These are phyloP conservation scores for Neofusicoccum umdonicola DNA, from an alignment of 2,329 filamentous ascomycete species.

Conservation along the genomic window DNA sequence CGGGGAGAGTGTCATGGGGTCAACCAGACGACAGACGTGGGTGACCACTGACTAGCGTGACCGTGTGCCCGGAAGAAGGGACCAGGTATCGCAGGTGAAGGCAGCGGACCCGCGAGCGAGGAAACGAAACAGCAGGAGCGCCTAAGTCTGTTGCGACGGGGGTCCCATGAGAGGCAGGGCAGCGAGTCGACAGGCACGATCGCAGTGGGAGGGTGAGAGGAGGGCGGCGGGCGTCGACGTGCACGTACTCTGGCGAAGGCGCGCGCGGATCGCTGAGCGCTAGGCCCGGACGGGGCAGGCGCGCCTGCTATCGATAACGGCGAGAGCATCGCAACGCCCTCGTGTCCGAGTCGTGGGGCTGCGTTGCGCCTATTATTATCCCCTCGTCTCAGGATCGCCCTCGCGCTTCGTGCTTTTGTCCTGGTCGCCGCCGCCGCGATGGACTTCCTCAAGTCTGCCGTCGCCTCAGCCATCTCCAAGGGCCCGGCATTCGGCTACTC, in stretches of 20 bases:
- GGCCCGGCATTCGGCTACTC: constrained; percentile 89
- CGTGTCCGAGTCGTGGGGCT: constrained; percentile 12
- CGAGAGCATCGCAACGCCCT: constrained; percentile 1
- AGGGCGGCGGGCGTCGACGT: background rate
- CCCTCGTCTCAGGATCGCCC: background rate
- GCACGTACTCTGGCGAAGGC: constrained; percentile 7
- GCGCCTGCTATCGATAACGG: background rate
- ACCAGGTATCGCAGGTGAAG: background rate
- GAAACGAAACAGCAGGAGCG: background rate
- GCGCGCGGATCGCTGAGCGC: background rate
- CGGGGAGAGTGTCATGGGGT: background rate
- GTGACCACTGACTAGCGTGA: constrained; percentile 9
- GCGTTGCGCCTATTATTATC: background rate
- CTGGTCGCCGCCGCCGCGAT: constrained; percentile 49
- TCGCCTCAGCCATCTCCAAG: constrained; percentile 94
- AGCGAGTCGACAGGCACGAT: background rate
- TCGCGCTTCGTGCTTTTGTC: background rate
- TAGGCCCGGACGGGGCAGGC: background rate
- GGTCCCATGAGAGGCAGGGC: background rate
- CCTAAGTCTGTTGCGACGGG: background rate
- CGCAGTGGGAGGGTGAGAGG: background rate
- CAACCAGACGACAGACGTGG: background rate
- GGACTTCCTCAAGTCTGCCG: constrained; percentile 97
- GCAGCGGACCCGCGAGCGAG: background rate
- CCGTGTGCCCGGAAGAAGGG: background rate